Evolutionary conservation across 768 basidiomycete genomes (phyloP).

Genomic region (Agaricus sinodeliciosus): DNA sequence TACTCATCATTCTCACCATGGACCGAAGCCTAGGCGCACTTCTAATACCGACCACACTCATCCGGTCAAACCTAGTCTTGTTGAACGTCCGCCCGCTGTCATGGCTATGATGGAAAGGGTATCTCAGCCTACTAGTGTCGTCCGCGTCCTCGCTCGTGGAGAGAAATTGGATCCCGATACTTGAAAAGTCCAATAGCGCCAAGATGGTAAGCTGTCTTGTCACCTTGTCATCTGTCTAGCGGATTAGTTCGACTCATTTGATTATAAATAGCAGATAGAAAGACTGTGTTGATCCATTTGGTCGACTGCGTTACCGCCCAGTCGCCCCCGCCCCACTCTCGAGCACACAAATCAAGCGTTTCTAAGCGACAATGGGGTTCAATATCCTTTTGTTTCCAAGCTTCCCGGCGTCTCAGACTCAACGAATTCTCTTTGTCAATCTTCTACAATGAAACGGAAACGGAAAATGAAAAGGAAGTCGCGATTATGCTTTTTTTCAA

Average conservation of each 20-base stretch:
- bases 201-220: background rate
- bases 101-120: slow-evolving; percentile 80
- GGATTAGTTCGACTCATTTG: too few species aligned
- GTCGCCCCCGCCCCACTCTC: background rate
- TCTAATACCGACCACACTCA: slow-evolving; percentile 16
- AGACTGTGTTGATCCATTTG: slow-evolving; percentile 1
- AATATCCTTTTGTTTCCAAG: background rate
- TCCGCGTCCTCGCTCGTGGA: slow-evolving; percentile 75
- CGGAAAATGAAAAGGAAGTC: slow-evolving; percentile 4
- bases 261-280: background rate
- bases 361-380: background rate
- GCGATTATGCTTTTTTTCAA: background rate
- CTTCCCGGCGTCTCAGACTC: background rate
- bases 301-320: slow-evolving; percentile 6
- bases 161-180: slow-evolving; percentile 68
- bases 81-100: slow-evolving; percentile 73
- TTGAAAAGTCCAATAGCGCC: slow-evolving; percentile 4
- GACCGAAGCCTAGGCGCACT: slow-evolving; percentile 18
- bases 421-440: background rate
- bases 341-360: slow-evolving; percentile 2
- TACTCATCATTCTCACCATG: slow-evolving; percentile 16
- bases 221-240: too few species aligned
- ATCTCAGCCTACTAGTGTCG: slow-evolving; percentile 65
- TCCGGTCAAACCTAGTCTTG: slow-evolving; percentile 35
- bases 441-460: background rate